Evolutionary conservation across 129 eudicot genomes (phyloP), one percentile per base, ranked within the genome.

Genomic region (Calendula officinalis): DNA sequence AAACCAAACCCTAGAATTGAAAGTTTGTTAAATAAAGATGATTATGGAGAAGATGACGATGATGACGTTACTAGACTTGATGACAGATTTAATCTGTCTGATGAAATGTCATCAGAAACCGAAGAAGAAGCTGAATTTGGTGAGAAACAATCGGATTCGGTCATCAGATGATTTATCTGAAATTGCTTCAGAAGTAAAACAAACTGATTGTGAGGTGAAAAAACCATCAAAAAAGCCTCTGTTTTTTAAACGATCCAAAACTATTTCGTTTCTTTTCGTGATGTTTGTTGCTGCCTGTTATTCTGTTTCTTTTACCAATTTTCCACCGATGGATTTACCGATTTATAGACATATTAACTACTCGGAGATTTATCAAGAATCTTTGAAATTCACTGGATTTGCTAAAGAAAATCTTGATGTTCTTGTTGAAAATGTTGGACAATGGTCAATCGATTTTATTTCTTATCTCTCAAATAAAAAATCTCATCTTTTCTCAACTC

Each of bases 1-100:
- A 87, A 82, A 58, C 97, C 96, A 35, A 80, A 84, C 72, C 90
- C 83, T 3, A 62, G 84, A 73, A 67, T 79, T 33, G 94, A 80
- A 54, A 43, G 41, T 52, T 49, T 82, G 32, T 56, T 76, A 14
- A 75, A 74, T 42, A 83, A 84, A 56, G 76, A 63, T 22, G 30
- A 22, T 22, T 22, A 22, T 22, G 30, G 30, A 17, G 48, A 61
- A 41, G 51, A 38, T 69, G 65, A 72, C 11, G 81, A 77, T 42
- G 81, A 71, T 5, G 77, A 70, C 12, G 64, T 53, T 10, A 50
- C 74, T 51, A 69, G 59, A 58, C 72, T 80, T 14, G 91, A 86
- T 11, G 88, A 78, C n/a, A 67, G 68, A 15, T 69, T 77, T 37
- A 58, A 67, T 42, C 27, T 75, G 63, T 82, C 86, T 4, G 30